Conservation (phyloP, 768 basidiomycete genomes). For the Coprinopsis sp. region DNA sequence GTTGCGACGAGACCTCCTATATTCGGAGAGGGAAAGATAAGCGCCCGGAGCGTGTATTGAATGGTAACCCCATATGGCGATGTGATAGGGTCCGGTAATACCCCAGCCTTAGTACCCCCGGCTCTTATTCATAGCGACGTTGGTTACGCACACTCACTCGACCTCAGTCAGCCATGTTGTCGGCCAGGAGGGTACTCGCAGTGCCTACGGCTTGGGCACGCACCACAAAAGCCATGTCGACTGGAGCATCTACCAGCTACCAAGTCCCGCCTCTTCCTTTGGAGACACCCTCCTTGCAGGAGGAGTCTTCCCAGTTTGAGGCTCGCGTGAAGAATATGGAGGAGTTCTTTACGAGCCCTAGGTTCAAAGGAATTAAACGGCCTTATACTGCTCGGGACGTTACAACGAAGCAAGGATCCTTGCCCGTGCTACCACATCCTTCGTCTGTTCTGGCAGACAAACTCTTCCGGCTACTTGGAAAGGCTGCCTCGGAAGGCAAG, state of each 20-base stretch:
- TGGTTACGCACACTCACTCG: background rate
- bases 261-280: slow-evolving; percentile 43
- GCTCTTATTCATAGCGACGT: too few relatives aligned
- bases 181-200: slow-evolving; percentile 23
- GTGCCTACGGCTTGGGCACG: slow-evolving; percentile 22
- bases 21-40: too few relatives aligned
- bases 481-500: slow-evolving; percentile 54
- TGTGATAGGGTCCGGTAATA: too few relatives aligned
- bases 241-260: slow-evolving; percentile 12
- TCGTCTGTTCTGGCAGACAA: slow-evolving; percentile 82
- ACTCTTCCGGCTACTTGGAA: slow-evolving; percentile 63
- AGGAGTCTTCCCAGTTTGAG: slow-evolving; percentile 56
- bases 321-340: slow-evolving; percentile 59
- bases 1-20: too few relatives aligned
- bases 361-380: slow-evolving; percentile 69
- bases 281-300: slow-evolving; percentile 50
- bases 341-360: slow-evolving; percentile 69
- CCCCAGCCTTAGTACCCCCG: too few relatives aligned
- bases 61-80: too few relatives aligned
- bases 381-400: slow-evolving; percentile 79
- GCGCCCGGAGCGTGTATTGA: too few relatives aligned
- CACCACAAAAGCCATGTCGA: slow-evolving; percentile 36
- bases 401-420: slow-evolving; percentile 84
- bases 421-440: slow-evolving; percentile 73
- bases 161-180: slow-evolving; percentile 21